phyloP scores from a whole-genome alignment of 495 filamentous ascomycete genomes.

The Xylaria nigripes region DNA sequence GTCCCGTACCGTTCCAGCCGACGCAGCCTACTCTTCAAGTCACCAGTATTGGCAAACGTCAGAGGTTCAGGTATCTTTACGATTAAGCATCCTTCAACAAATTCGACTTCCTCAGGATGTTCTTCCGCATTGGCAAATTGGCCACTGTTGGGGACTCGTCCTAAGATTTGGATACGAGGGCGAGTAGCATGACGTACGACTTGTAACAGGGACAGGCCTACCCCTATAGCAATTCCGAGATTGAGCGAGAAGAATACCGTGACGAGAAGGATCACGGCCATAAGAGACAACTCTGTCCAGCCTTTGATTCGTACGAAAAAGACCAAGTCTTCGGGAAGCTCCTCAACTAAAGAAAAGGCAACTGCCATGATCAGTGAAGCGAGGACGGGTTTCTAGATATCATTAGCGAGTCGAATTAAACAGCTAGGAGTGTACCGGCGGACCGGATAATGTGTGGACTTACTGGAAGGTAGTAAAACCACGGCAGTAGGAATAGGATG shows the following conservation, averaged over 20 bases:
- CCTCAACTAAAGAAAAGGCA: slow-evolving; percentile 88
- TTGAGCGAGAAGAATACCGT: slow-evolving; percentile 91
- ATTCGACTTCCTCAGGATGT: slow-evolving; percentile 66
- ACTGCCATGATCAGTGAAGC: slow-evolving; percentile 94
- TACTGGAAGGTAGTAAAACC: slow-evolving; percentile 90
- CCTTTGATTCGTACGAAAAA: slow-evolving; percentile 87
- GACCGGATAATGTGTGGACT: slow-evolving; percentile 23
- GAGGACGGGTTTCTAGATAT: slow-evolving; percentile 77
- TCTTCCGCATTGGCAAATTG: slow-evolving; percentile 86
- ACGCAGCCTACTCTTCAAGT: slow-evolving; percentile 73
- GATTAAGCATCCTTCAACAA: slow-evolving; percentile 85
- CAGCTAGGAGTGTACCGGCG: background rate
- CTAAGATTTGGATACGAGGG: slow-evolving; percentile 93
- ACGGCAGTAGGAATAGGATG: slow-evolving; percentile 74
- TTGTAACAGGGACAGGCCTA: slow-evolving; percentile 78
- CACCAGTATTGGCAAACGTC: slow-evolving; percentile 95
- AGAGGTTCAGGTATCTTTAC: slow-evolving; percentile 96
- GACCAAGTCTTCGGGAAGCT: slow-evolving; percentile 79
- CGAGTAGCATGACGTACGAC: slow-evolving; percentile 84
- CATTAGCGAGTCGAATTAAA: slow-evolving; percentile 20
- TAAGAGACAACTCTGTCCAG: slow-evolving; percentile 75
- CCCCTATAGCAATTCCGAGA: slow-evolving; percentile 80
- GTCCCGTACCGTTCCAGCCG: slow-evolving; percentile 85
- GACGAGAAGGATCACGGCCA: slow-evolving; percentile 78
- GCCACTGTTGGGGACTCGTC: slow-evolving; percentile 72